Conservation (phyloP, 2,329 filamentous ascomycete species). For the Calonectria henricotiae region DNA sequence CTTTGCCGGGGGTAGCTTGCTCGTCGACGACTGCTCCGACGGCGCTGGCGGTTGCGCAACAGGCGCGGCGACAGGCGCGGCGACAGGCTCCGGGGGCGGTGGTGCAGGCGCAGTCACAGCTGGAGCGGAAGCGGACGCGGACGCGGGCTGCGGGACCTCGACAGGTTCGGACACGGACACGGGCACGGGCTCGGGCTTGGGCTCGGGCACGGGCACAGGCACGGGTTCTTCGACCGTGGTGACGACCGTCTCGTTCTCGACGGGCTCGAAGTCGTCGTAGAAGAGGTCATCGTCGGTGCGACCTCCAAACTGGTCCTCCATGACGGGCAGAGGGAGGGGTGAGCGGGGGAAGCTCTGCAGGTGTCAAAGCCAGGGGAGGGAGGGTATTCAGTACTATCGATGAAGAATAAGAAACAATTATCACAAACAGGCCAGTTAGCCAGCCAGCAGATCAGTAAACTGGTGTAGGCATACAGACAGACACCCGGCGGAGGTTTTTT, state of each 20-base stretch:
- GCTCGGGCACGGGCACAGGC: conserved; percentile 28
- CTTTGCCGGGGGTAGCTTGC: conserved; percentile 42
- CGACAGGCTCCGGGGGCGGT: conserved; percentile 38
- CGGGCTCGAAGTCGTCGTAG: conserved; percentile 75
- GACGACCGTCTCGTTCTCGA: conserved; percentile 59
- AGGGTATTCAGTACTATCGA: background rate
- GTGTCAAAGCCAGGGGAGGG: background rate
- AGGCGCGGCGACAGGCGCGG: conserved; percentile 7
- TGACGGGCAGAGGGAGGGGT: conserved; percentile 49
- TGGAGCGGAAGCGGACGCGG: conserved; percentile 32
- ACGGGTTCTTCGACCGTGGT: conserved; percentile 40
- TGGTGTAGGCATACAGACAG: conserved; percentile 1
- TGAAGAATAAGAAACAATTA: background rate
- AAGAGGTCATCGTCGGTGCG: conserved; percentile 77
- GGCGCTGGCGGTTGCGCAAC: conserved; percentile 33
- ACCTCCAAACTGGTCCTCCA: conserved; percentile 76
- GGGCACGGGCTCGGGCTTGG: conserved; percentile 39
- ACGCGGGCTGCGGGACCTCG: conserved; percentile 34
- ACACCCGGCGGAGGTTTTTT: background rate
- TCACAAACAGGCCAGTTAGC: background rate
- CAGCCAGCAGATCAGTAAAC: background rate
- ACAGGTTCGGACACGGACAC: conserved; percentile 25
- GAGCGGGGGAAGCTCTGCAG: background rate
- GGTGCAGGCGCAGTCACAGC: conserved; percentile 36
- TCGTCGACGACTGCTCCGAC: conserved; percentile 4